phyloP scores from a whole-genome alignment of 2,329 filamentous ascomycete species.

The Microsporum audouinii region DNA sequence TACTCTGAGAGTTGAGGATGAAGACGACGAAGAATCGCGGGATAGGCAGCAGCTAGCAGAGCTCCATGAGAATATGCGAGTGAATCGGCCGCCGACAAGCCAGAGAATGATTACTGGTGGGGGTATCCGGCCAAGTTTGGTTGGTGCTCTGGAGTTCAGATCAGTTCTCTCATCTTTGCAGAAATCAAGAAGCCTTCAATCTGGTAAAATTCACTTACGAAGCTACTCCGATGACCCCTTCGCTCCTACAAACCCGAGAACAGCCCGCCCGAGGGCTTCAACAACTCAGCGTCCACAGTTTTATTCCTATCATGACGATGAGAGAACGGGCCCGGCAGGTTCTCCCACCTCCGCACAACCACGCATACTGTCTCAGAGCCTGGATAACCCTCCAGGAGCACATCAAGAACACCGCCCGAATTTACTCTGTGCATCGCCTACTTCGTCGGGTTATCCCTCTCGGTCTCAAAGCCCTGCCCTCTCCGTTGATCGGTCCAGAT shows the following conservation, averaged over 20 bases:
- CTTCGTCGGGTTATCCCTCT: constrained; percentile 22
- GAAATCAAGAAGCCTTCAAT: constrained; percentile 63
- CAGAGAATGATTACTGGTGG: constrained; percentile 63
- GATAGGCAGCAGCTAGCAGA: constrained; percentile 57
- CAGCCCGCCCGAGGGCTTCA: neutral
- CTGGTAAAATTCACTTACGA: constrained; percentile 56
- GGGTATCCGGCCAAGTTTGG: constrained; percentile 81
- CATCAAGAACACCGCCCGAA: constrained; percentile 10
- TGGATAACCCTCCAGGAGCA: neutral
- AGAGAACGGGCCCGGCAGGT: neutral
- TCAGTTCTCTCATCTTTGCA: constrained; percentile 81
- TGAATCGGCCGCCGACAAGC: constrained; percentile 55
- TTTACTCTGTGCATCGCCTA: constrained; percentile 26
- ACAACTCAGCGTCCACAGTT: constrained; percentile 5
- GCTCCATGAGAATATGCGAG: constrained; percentile 84
- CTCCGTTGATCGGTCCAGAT: constrained; percentile 17
- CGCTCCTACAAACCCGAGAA: constrained; percentile 15
- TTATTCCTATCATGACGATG: neutral
- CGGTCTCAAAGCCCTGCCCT: constrained; percentile 23
- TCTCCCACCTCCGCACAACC: neutral
- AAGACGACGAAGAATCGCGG: constrained; percentile 42
- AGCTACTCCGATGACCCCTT: constrained; percentile 56
- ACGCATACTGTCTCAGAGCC: neutral
- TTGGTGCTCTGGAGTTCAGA: constrained; percentile 87
- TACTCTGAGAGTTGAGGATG: constrained; percentile 42